Base-by-base conservation (phyloP, 371 early-diverging fungal species). In the Actinomortierella wolfii region DNA sequence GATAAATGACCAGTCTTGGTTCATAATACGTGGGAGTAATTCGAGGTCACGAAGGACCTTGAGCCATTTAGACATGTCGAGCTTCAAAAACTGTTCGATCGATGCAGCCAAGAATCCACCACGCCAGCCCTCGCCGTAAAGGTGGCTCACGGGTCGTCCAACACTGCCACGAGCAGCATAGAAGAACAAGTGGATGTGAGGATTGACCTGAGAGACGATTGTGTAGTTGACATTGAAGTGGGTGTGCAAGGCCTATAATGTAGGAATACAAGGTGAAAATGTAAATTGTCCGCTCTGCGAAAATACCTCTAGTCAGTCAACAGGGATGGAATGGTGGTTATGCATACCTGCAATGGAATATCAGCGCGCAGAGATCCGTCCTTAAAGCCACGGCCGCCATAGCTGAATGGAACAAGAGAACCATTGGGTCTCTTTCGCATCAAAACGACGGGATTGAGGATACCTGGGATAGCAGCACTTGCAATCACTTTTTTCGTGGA, bases 341-440 rank as follows among this genome's bases (percentile, higher is more conserved):
- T 11, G 2, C 53, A 20, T 49, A 58, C 65, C 46, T 82, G 78
- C n/a, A 84, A 79, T 6, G 93, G 93, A 17, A 97, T 92, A 68
- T 97, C 98, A 20, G 87, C 89, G 23, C 89, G 83, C 46, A 97
- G 79, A 45, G 89, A 88, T 1, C 98, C 98, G 76, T 96, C 96
- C 50, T 93, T 88, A 87, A 92, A 97, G 26, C 80, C 81, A 40
- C 84, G 85, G 0, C 94, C 96, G 46, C 83, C 82, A 28, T 86
- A 90, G 9, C 68, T 71, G 62, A 87, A 96, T 11, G 97, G 91
- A 25, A 84, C 80, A 4, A 94, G 52, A 2, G 81, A 76, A 5
- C 91, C 92, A 23, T 78, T 75, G 17, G 81, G 76, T 20, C 74
- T 80, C 68, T 96, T 97, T 77, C 83, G 84, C 77, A 92, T 80